Evolutionary conservation across 1,139 yeast genomes (phyloP).

Genomic region (Zygosaccharomyces pseudobailii): DNA sequence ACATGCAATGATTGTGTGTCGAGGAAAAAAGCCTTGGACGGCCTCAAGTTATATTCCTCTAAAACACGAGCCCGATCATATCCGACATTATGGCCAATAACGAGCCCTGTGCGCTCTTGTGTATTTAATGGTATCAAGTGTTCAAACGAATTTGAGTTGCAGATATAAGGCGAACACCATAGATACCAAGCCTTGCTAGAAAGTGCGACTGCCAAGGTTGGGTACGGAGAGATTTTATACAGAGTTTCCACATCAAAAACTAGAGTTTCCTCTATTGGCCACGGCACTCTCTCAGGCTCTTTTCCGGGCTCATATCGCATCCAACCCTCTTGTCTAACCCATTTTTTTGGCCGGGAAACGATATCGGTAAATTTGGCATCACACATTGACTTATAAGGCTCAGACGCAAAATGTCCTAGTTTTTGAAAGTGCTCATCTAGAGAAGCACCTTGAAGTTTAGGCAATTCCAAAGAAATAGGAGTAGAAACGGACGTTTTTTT

Average conservation of each 20-base stretch:
- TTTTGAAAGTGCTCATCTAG: constrained; percentile 82
- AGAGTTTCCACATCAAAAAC: constrained; percentile 90
- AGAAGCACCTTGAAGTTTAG: constrained; percentile 61
- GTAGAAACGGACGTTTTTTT: constrained; percentile 63
- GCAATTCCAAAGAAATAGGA: constrained; percentile 62
- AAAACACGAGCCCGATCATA: constrained; percentile 82
- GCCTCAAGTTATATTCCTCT: constrained; percentile 73
- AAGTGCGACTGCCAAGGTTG: constrained; percentile 80
- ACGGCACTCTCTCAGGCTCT: constrained; percentile 54
- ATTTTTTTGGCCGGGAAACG: constrained; percentile 51
- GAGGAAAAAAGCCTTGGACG: constrained; percentile 68
- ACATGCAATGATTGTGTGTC: constrained; percentile 95
- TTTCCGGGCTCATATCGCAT: constrained; percentile 55
- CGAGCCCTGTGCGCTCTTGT: constrained; percentile 44
- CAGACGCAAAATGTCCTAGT: constrained; percentile 56
- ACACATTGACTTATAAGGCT: constrained; percentile 53
- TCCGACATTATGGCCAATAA: constrained; percentile 87
- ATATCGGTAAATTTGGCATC: constrained; percentile 40
- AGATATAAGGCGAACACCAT: constrained; percentile 86
- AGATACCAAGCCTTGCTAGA: constrained; percentile 83
- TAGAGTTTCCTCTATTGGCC: constrained; percentile 58
- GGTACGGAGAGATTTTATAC: constrained; percentile 67
- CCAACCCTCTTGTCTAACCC: constrained; percentile 78
- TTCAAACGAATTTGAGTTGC: constrained; percentile 38
- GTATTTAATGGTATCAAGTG: constrained; percentile 74